Evolutionary conservation across 1,139 yeast species (phyloP), one percentile per base, ranked within the genome.

Genomic region (Kluyveromyces sp.): DNA sequence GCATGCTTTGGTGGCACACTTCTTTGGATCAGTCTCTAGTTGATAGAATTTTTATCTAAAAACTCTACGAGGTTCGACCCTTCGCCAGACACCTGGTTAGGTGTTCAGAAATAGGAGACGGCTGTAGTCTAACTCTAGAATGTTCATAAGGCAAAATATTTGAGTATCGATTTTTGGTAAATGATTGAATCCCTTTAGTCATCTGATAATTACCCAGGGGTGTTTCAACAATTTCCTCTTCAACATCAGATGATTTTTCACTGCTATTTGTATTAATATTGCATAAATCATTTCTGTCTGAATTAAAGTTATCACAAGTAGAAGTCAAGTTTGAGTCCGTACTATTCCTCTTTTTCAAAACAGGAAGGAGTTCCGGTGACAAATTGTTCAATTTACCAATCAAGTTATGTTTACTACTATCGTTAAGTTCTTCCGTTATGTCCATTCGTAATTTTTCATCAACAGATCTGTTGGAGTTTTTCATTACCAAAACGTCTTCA

Each of bases 141-240:
- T 84, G 89, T 55, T 84, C 92, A 63, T 78, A 87, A n/a, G 94
- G 83, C 56, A 85, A 74, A 43, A 87, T 83, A 61, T 87, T 89
- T 52, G 84, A 80, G 67, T 87, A 87, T 48, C 96, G 66, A 64
- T 87, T 87, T 61, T 86, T 81, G 53, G 73, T 71, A 32, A 89
- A 88, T 44, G 73, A 77, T 58, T 82, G 88, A 46, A 84, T 75
- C 0, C 92, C 94, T 41, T 79, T 74, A 1, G 83, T 78, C 42
- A 81, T 68, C 48, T 70, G 69, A 53, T 77, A 78, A 45, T 64
- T 61, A 67, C 45, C 69, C 61, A 45, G 61, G 54, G 50, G 71
- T 50, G 54, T 63, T 47, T 45, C 58, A 53, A 42, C 50, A 45
- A 42, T 53, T 41, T 43, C 50, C 4, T 49, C 53, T 25, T 54